Evolutionary conservation across 768 basidiomycete genomes (phyloP).

Genomic region (Xanthoconium stramineum): DNA sequence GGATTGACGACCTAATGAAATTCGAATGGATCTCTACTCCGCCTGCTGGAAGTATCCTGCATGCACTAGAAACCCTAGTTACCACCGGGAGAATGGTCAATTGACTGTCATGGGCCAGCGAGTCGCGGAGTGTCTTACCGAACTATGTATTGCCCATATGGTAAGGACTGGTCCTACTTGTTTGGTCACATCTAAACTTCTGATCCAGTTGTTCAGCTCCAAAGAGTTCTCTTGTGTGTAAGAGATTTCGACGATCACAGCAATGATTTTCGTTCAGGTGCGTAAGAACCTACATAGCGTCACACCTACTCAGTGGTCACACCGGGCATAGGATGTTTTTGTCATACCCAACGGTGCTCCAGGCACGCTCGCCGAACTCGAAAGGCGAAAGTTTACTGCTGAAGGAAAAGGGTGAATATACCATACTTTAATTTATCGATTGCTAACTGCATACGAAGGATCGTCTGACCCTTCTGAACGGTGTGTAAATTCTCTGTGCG

Average conservation of each 20-base stretch:
- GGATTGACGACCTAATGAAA: slow-evolving; percentile 92
- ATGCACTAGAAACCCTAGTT: slow-evolving; percentile 81
- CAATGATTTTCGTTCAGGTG: slow-evolving; percentile 92
- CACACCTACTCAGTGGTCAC: not conserved
- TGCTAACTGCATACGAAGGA: slow-evolving; percentile 51
- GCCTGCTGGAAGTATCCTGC: slow-evolving; percentile 77
- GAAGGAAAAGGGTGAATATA: slow-evolving; percentile 89
- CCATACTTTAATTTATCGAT: not conserved
- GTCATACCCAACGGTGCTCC: slow-evolving; percentile 81
- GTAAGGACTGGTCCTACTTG: slow-evolving; percentile 41
- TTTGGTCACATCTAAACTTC: not conserved
- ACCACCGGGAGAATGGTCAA: slow-evolving; percentile 75
- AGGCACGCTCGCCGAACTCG: slow-evolving; percentile 86
- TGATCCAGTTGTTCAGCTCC: slow-evolving; percentile 74
- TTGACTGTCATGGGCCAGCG: slow-evolving; percentile 75
- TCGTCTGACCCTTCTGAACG: slow-evolving; percentile 91
- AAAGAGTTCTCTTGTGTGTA: slow-evolving; percentile 87
- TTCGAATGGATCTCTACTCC: slow-evolving; percentile 95
- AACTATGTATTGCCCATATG: slow-evolving; percentile 89
- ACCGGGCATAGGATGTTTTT: slow-evolving; percentile 81
- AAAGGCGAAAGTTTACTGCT: slow-evolving; percentile 93
- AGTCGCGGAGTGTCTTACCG: slow-evolving; percentile 92
- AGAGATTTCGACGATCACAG: slow-evolving; percentile 92
- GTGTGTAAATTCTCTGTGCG: slow-evolving; percentile 35
- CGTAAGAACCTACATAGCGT: slow-evolving; percentile 7